Evolutionary conservation across 768 basidiomycete species (phyloP).

Genomic region (Lactarius akahatsu): DNA sequence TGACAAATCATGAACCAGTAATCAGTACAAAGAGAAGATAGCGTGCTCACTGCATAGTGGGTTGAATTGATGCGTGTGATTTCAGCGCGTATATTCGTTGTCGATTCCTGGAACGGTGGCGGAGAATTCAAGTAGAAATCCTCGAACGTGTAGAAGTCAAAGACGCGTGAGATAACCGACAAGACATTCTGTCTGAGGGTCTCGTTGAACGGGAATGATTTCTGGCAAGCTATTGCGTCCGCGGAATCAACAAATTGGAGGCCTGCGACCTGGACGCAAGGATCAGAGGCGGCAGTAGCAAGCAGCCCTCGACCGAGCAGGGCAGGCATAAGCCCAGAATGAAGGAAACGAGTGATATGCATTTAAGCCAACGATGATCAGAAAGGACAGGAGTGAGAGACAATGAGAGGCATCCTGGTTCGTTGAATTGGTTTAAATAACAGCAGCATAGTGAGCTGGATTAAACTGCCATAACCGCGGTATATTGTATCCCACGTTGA

Average conservation of each 20-base stretch:
- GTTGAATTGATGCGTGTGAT: slow-evolving; percentile 50
- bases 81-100: slow-evolving; percentile 50
- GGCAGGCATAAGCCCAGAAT: neutral
- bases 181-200: slow-evolving; percentile 41
- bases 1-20: neutral
- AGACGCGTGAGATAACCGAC: slow-evolving; percentile 19
- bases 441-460: neutral
- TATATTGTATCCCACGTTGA: neutral
- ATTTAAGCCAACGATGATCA: neutral
- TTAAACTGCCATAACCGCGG: neutral
- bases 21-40: neutral
- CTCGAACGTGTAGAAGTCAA: slow-evolving; percentile 37
- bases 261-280: slow-evolving; percentile 39
- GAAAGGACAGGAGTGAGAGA: neutral
- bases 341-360: neutral
- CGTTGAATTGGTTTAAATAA: neutral
- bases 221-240: slow-evolving; percentile 49
- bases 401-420: neutral
- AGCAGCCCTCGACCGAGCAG: neutral
- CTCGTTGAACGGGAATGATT: slow-evolving; percentile 43
- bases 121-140: slow-evolving; percentile 40
- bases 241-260: slow-evolving; percentile 48
- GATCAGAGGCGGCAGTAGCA: slow-evolving; percentile 30
- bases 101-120: slow-evolving; percentile 47
- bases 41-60: slow-evolving; percentile 42